Evolutionary conservation across 129 eudicot species (phyloP), one percentile per base, ranked within the genome.

Genomic region (Flaveria bidentis): DNA sequence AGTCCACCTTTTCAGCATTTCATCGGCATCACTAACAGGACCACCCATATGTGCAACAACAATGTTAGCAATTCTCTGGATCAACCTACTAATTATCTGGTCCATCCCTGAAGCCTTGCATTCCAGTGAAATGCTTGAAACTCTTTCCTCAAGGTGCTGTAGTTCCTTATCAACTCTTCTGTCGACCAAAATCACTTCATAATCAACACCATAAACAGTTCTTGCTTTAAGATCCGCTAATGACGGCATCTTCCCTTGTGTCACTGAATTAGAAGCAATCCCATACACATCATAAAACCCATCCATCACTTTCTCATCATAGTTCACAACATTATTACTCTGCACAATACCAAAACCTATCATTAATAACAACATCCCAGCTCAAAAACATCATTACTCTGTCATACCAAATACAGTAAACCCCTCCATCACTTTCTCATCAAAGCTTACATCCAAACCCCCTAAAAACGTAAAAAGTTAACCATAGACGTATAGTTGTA

Each of bases 241-340:
- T 28, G 83, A 80, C 0, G 98, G 98, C 92, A 93, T 62, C 73
- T 90, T 87, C 60, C 92, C 91, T 84, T 85, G 98, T 26, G 82
- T 78, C 51, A 74, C 75, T 49, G 76, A 70, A 81, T 76, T 80
- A 15, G 98, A 85, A 83, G 82, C 64, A 17, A 78, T 79, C 44
- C 92, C 98, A 82, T 86, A 85, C 6, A 90, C 97, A 81, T 93
- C 98, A 62, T 93, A 93, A 81, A 93, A 93, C 6, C 98, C 98
- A 81, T 93, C 92, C 77, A 85, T 73, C 77, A 90, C 90, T 76
- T 90, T 90, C 82, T 90, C 97, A 69, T 87, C 96, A 75, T 93
- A 93, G 52, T 90, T 89, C 67, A 93, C 76, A 41, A 87, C 95
- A 88, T 93, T 87, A 73, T 84, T 86, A 64, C 88, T 93, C 98